These are phyloP conservation scores for Keithomyces neogunnii DNA, from an alignment of 2,329 filamentous ascomycete species.

Conservation along the genomic window DNA sequence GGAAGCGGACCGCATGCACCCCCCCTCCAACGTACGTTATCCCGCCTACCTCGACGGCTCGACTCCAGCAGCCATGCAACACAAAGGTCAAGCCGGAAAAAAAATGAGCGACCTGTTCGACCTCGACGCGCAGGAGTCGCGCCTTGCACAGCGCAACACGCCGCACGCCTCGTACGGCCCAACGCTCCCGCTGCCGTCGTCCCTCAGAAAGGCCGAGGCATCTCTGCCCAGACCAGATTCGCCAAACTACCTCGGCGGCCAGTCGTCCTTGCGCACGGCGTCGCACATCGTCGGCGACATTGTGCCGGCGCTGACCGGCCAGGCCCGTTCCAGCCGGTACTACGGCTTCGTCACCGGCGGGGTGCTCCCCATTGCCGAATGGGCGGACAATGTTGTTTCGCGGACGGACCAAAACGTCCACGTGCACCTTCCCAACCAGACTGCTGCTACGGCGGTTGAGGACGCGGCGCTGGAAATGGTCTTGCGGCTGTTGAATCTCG, in stretches of 20 bases:
- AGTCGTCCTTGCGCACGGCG: constrained; percentile 19
- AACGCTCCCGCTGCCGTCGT: constrained; percentile 29
- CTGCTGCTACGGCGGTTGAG: constrained; percentile 69
- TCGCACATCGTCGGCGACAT: constrained; percentile 37
- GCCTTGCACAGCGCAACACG: constrained; percentile 14
- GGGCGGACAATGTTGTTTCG: constrained; percentile 78
- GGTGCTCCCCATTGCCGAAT: constrained; percentile 65
- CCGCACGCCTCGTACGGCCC: constrained; percentile 13
- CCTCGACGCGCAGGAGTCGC: constrained; percentile 10
- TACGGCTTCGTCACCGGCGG: constrained; percentile 88
- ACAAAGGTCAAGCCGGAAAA: background rate
- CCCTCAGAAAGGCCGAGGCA: constrained; percentile 28
- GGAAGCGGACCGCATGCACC: too few species aligned
- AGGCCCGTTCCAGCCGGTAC: constrained; percentile 59
- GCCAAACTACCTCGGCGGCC: constrained; percentile 19
- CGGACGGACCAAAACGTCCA: constrained; percentile 75
- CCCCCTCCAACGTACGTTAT: too few species aligned
- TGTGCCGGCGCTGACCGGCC: constrained; percentile 55
- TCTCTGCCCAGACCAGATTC: constrained; percentile 27
- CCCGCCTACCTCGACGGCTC: too few species aligned
- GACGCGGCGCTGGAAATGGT: constrained; percentile 63
- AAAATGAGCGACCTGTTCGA: constrained; percentile 18
- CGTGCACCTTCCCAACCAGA: constrained; percentile 72
- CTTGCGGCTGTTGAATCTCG: constrained; percentile 48
- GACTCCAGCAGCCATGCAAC: background rate